Conservation (phyloP, 345 rosid species). For the Rubroshorea leprosula region DNA sequence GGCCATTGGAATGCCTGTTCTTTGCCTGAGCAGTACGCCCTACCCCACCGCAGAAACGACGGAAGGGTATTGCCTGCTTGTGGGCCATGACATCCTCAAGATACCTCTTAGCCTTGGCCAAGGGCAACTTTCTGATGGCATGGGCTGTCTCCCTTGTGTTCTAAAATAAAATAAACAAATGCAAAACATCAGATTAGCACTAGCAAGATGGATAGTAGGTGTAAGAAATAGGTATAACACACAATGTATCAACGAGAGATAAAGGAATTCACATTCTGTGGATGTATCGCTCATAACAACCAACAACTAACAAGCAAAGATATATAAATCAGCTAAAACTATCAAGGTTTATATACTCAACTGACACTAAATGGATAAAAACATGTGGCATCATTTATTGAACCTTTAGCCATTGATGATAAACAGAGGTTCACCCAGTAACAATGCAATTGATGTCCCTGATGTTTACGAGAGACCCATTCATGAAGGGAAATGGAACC, state of each 20-base stretch:
- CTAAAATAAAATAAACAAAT: constrained; percentile 24
- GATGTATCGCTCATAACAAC: too few relatives aligned
- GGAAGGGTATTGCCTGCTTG: constrained; percentile 99
- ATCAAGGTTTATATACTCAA: background rate
- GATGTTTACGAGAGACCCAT: constrained; percentile 21
- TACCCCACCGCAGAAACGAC: constrained; percentile 88
- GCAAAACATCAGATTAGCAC: background rate
- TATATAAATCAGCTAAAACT: background rate
- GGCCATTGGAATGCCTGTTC: constrained; percentile 93
- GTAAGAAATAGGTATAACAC: background rate
- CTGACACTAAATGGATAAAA: too few relatives aligned
- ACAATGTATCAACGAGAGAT: background rate
- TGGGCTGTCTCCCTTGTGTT: constrained; percentile 93
- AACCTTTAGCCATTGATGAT: constrained; percentile 12
- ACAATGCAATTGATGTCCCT: constrained; percentile 36
- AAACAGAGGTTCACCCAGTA: constrained; percentile 54
- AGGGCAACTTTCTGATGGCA: constrained; percentile 75
- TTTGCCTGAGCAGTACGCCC: constrained; percentile 99
- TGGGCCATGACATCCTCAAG: constrained; percentile 93
- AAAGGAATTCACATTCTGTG: background rate
- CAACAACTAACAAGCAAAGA: background rate
- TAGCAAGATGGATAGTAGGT: background rate
- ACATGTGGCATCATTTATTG: constrained; percentile 41
- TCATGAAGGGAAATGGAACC: constrained; percentile 26
- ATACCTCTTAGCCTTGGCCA: constrained; percentile 90